Percentiles rank a stretch among this genome's conserved stretches.
Evolutionary conservation across 1,284 basidiomycete species (phyloP).

Genomic region (Hemileia vastatrix): DNA sequence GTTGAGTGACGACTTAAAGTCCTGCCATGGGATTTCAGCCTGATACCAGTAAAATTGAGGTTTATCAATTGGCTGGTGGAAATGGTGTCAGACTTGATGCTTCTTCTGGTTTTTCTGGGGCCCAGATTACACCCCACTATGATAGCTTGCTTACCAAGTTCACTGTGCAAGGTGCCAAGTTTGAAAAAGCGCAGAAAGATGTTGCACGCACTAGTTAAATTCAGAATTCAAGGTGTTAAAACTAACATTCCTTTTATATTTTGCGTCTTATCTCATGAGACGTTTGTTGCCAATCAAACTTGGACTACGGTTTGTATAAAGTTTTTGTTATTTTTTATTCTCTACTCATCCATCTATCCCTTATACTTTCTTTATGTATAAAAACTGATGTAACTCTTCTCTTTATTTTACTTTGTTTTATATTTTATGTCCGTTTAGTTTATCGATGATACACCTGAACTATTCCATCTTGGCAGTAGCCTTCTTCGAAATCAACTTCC

Average conservation of each 20-base stretch:
- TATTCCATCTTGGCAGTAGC: conserved; percentile 95
- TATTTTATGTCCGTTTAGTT: conserved; percentile 52
- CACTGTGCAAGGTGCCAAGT: conserved; percentile 90
- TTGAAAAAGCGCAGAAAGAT: conserved; percentile 99
- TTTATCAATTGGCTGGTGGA: conserved; percentile 95
- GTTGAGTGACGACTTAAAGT: conserved; percentile 98
- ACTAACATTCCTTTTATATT: conserved; percentile 85
- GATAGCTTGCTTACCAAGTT: conserved; percentile 97
- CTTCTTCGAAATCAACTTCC: no score
- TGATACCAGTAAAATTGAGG: conserved; percentile 98
- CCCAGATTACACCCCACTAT: conserved; percentile 99
- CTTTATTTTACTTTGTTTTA: no score
- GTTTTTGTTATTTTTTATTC: no score
- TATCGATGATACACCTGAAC: conserved; percentile 97
- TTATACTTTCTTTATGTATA: conserved; percentile 1
- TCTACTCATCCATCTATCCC: background rate
- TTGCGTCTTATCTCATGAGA: conserved; percentile 92
- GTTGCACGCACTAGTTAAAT: conserved; percentile 96
- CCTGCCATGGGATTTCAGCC: conserved; percentile 84
- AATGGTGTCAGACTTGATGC: conserved; percentile 98
- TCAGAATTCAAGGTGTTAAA: conserved; percentile 98
- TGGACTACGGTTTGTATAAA: conserved; percentile 80
- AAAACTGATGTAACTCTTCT: conserved; percentile 22
- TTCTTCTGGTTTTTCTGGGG: conserved; percentile 94
- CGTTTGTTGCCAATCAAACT: conserved; percentile 89